These are phyloP conservation scores for Calonectria hawksworthii DNA, from an alignment of 2,329 filamentous ascomycete genomes.

Conservation along the genomic window DNA sequence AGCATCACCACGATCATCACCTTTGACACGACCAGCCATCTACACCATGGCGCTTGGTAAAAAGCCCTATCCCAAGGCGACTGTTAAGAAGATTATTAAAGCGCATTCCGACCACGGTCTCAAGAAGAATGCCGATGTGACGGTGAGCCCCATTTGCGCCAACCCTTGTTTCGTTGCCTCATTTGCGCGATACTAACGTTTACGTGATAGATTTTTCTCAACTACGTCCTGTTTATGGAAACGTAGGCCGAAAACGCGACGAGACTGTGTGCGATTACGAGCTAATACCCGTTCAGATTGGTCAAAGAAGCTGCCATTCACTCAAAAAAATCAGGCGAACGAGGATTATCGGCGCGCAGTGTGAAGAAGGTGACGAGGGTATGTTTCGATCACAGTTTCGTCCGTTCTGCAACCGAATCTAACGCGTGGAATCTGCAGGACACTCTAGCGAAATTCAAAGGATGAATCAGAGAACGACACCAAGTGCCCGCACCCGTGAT, in stretches of 20 bases:
- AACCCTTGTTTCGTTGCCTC: constrained; percentile 31
- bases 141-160: constrained; percentile 66
- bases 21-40: constrained; percentile 27
- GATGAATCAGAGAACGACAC: constrained; percentile 60
- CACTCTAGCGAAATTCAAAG: constrained; percentile 77
- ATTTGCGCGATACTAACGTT: constrained; percentile 41
- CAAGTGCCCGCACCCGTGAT: neutral
- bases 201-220: constrained; percentile 80
- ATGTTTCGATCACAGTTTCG: constrained; percentile 48
- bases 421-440: constrained; percentile 59
- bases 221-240: constrained; percentile 87
- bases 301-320: constrained; percentile 85
- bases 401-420: constrained; percentile 17
- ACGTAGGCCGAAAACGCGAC: constrained; percentile 56
- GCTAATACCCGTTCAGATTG: constrained; percentile 63
- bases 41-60: constrained; percentile 62
- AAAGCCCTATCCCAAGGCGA: constrained; percentile 86
- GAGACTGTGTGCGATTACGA: neutral
- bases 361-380: constrained; percentile 85
- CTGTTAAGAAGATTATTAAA: constrained; percentile 91
- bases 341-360: constrained; percentile 79
- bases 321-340: constrained; percentile 80
- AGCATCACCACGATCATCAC: neutral
- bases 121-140: constrained; percentile 88
- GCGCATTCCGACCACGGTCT: constrained; percentile 85